Evolutionary conservation across 345 rosid genomes (phyloP).

Genomic region (Syzygium aromaticum): DNA sequence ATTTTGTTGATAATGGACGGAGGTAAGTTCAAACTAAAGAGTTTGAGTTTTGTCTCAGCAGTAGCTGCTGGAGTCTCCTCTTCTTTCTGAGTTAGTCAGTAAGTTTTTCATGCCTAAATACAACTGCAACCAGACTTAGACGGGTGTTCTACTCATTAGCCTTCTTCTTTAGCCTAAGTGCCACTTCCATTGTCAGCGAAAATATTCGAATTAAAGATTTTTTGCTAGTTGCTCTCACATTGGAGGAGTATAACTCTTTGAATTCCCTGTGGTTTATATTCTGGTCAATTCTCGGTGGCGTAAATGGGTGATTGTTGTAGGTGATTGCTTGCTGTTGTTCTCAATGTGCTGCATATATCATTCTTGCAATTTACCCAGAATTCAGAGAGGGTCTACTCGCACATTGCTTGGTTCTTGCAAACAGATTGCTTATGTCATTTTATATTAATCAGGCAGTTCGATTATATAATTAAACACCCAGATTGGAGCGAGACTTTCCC

Average conservation of each 20-base stretch:
- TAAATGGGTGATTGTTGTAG: neutral
- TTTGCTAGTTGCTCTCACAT: neutral
- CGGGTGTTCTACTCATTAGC: neutral
- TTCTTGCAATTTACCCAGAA: neutral
- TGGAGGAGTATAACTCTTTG: neutral
- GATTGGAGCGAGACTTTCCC: slow-evolving; percentile 62
- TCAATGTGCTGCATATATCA: neutral
- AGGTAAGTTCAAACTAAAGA: slow-evolving; percentile 24
- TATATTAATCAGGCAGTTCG: slow-evolving; percentile 42
- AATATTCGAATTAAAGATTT: neutral
- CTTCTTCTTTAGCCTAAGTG: neutral
- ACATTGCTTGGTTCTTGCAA: neutral
- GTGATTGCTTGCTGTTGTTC: neutral
- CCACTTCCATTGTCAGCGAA: neutral
- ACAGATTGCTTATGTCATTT: neutral
- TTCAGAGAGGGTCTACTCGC: neutral
- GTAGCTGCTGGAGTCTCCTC: neutral
- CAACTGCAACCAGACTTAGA: neutral
- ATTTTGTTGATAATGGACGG: slow-evolving; percentile 57
- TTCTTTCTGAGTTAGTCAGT: neutral
- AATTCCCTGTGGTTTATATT: neutral
- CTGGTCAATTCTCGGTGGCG: accelerated
- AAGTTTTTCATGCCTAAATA: neutral
- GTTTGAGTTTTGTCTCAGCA: neutral
- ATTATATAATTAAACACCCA: slow-evolving; percentile 47